Evolutionary conservation across 2,329 filamentous ascomycete genomes (phyloP).

Genomic region (Penicillium decumbens): DNA sequence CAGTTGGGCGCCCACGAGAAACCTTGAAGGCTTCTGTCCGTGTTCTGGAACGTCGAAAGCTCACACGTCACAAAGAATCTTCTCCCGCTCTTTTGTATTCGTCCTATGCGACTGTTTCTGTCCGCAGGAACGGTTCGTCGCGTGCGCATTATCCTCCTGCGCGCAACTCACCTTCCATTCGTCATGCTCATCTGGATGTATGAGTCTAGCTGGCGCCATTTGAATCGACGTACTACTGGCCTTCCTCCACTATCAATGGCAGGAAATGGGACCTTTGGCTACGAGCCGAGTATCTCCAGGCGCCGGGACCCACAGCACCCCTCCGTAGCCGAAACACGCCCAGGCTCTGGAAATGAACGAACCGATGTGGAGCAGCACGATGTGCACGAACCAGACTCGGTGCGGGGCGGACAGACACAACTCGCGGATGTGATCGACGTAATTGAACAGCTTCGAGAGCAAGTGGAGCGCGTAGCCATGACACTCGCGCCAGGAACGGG

Average conservation of each 20-base stretch:
- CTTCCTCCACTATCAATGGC: conserved; percentile 21
- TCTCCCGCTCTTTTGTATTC: conserved; percentile 53
- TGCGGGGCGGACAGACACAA: conserved; percentile 22
- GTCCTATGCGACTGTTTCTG: conserved; percentile 54
- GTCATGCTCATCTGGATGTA: conserved; percentile 56
- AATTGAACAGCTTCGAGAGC: conserved; percentile 33
- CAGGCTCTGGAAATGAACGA: conserved; percentile 20
- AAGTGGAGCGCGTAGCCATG: conserved; percentile 33
- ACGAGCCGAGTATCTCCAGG: conserved; percentile 23
- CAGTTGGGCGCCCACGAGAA: conserved; percentile 20
- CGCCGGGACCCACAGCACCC: conserved; percentile 24
- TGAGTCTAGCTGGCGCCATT: conserved; percentile 37
- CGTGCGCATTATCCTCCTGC: conserved; percentile 55
- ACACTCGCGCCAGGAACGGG: conserved; percentile 23
- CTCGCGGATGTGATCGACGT: conserved; percentile 33
- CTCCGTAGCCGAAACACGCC: conserved; percentile 21
- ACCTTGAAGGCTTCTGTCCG: conserved; percentile 4
- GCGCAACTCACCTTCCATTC: conserved; percentile 55
- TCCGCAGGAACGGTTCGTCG: conserved; percentile 52
- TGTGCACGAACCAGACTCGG: conserved; percentile 22
- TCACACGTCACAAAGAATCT: conserved; percentile 47
- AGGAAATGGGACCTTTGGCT: conserved; percentile 18
- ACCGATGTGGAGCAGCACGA: conserved; percentile 22
- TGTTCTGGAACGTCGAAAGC: conserved; percentile 13
- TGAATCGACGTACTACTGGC: conserved; percentile 13